Evolutionary conservation across 805 yeast species (phyloP).

Genomic region (Lachancea dasiensis): DNA sequence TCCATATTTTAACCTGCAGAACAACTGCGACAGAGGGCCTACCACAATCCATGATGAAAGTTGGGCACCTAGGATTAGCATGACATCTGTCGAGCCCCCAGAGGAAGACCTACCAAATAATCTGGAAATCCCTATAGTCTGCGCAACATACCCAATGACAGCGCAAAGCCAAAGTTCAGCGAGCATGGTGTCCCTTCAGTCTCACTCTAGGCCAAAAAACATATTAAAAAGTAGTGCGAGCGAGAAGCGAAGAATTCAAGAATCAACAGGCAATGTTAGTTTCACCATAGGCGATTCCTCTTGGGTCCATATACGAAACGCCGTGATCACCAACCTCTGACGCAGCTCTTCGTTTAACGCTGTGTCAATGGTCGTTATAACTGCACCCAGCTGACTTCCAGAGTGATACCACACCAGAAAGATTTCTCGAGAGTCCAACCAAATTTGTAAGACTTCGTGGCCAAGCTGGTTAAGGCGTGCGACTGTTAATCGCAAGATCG

Average conservation of each 20-base stretch:
- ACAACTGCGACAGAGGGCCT: constrained; percentile 5
- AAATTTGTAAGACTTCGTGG: constrained; percentile 39
- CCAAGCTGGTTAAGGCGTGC: constrained; percentile 59
- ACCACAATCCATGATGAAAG: constrained; percentile 7
- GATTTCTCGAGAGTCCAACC: not conserved
- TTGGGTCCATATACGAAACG: too few relatives aligned
- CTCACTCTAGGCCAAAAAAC: not conserved
- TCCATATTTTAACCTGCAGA: constrained; percentile 1
- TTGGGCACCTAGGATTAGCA: constrained; percentile 7
- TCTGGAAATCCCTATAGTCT: constrained; percentile 24
- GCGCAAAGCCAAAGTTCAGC: constrained; percentile 20
- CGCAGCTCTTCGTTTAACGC: too few relatives aligned
- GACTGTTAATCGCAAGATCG: constrained; percentile 62
- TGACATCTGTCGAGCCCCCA: too few relatives aligned
- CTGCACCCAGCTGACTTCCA: not conserved
- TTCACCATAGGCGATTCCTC: too few relatives aligned
- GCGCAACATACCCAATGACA: constrained; percentile 25
- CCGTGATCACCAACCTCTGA: too few relatives aligned
- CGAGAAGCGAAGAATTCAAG: too few relatives aligned
- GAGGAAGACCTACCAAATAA: constrained; percentile 15
- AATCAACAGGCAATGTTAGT: too few relatives aligned
- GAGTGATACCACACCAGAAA: not conserved
- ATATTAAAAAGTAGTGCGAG: not conserved
- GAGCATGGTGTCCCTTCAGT: not conserved
- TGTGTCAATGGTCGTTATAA: too few relatives aligned